Evolutionary conservation across 805 yeast genomes (phyloP), one percentile per base, ranked within the genome.

Genomic region (Saccharomycopsis guyanensis): DNA sequence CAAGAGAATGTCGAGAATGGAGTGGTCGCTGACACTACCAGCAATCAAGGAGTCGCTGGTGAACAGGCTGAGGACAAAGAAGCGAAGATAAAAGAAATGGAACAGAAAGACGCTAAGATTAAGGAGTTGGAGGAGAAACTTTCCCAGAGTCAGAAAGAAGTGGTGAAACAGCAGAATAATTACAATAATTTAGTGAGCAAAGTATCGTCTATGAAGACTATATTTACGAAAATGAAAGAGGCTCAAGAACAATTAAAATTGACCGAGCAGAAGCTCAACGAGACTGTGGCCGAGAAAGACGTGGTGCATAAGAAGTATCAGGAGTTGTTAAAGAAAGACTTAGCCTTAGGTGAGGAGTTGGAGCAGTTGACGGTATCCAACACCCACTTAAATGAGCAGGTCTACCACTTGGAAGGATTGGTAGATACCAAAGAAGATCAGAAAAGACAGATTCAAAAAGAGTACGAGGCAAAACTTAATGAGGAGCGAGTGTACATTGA

Each of bases 211-310:
- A 83, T 84, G 91, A 84, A 82, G 54, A 66, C 80, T 0, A 73
- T 84, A 2, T 84, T 84, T 60, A 70, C 66, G 34, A 83, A 84
- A 53, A 82, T 83, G 86, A 81, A 83, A 57, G 82, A 76, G 47
- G 67, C 86, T 0, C 82, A 83, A 57, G 64, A 61, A 2, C 85
- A 82, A 54, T 65, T 85, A 16, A 86, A 75, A 36, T 66, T 64
- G 3, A 69, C 75, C 1, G 75, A 75, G 53, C 74, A 70, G 15
- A 67, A 65, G 39, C 60, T 73, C 19, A 70, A 63, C 31, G 63
- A 60, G 20, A 53, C 58, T 15, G 71, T 65, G 39, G 60, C 55
- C 16, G 75, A 75, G 52, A 61, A 37, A 55, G 39, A 57, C 1
- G 15, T 39, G 18, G 29, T n/a, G n/a, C 16, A 13, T n/a, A 22